phyloP scores from a whole-genome alignment of 305 asterid species.

The Coffea humblotiana region DNA sequence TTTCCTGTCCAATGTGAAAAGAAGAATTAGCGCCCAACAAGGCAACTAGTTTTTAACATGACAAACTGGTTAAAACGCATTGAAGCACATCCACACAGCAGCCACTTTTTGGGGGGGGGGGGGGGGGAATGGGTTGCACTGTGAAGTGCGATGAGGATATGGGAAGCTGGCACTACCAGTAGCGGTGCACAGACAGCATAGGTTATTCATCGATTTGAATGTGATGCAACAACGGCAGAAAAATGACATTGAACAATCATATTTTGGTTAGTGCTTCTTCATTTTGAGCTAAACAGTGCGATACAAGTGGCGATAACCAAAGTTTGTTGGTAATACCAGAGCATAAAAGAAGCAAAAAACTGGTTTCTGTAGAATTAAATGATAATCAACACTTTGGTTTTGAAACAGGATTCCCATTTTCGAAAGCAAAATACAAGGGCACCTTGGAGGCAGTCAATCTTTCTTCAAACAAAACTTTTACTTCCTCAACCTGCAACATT shows the following conservation, averaged over 20 bases:
- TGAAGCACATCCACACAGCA: not conserved
- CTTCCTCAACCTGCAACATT: slow-evolving; percentile 79
- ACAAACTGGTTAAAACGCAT: too few species aligned
- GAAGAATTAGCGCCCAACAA: not conserved
- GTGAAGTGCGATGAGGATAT: not conserved
- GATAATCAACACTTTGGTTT: not conserved
- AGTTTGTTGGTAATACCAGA: not conserved
- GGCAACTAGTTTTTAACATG: not conserved
- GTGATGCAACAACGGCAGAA: not conserved
- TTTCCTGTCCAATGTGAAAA: slow-evolving; percentile 47
- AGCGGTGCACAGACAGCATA: not conserved
- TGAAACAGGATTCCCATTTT: not conserved
- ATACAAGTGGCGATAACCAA: not conserved
- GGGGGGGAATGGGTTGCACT: not conserved
- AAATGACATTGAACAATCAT: not conserved
- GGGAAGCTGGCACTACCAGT: not conserved
- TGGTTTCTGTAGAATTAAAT: slow-evolving; percentile 2
- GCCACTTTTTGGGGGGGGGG: not conserved
- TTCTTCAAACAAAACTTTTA: slow-evolving; percentile 80
- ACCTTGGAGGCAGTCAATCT: slow-evolving; percentile 55
- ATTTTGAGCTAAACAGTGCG: not conserved
- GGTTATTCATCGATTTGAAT: too few species aligned
- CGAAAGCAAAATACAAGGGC: slow-evolving; percentile 10
- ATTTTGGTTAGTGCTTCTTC: not conserved
- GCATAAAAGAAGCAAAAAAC: not conserved